phyloP scores from a whole-genome alignment of 2,329 filamentous ascomycete species.

The Plectosphaerella sp. region DNA sequence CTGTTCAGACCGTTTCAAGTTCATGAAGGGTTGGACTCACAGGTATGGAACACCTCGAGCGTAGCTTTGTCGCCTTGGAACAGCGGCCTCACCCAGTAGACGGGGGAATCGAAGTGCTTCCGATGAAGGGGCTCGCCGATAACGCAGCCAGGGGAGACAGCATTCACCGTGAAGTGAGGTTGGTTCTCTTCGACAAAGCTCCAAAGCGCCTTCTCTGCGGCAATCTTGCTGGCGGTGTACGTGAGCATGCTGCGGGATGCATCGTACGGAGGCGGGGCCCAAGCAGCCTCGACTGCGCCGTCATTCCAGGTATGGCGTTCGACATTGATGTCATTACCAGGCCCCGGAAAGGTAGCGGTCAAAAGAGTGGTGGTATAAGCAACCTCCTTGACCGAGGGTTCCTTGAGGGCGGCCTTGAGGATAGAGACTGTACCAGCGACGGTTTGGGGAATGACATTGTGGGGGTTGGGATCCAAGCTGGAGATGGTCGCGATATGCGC shows the following conservation, averaged over 20 bases:
- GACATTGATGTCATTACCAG: constrained; percentile 8
- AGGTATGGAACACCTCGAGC: background rate
- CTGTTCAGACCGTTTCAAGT: background rate
- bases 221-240: constrained; percentile 23
- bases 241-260: background rate
- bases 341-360: constrained; percentile 2
- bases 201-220: constrained; percentile 21
- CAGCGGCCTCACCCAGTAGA: background rate
- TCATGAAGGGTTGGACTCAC: background rate
- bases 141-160: constrained; percentile 7
- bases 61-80: constrained; percentile 2
- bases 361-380: constrained; percentile 18
- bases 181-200: constrained; percentile 19
- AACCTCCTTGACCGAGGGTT: constrained; percentile 30
- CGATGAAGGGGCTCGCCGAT: constrained; percentile 13
- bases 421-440: constrained; percentile 27
- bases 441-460: constrained; percentile 34
- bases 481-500: constrained; percentile 38
- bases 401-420: constrained; percentile 33
- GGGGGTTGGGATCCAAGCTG: constrained; percentile 31
- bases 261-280: constrained; percentile 21
- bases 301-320: constrained; percentile 23
- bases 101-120: constrained; percentile 11
- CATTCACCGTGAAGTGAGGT: constrained; percentile 19
- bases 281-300: constrained; percentile 19